Base-by-base conservation (phyloP, 1,139 yeast genomes). In the Nematodospora anomalae region DNA sequence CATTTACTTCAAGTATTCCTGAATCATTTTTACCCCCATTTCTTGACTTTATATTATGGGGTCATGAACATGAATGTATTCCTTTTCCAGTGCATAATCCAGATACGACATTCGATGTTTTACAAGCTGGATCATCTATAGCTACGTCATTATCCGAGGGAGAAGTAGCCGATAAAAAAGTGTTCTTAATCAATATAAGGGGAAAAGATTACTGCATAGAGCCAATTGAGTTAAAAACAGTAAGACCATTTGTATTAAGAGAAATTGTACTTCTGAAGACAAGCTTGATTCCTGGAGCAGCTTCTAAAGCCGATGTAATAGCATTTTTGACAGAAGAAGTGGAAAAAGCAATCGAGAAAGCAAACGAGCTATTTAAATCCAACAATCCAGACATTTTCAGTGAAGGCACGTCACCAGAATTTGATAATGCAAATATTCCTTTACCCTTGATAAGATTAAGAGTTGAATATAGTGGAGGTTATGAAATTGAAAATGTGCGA, bases 61-160 rank as follows among this genome's bases (percentile, higher is more conserved):
- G 98, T 7, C 99, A 92, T 58, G 99, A 92, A 55, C 99, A 92
- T 60, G 97, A 92, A 56, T 89, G 97, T 53, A 71, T 83, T 6
- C 87, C 92, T 1, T 79, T 76, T 44, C 81, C 96, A 0, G 71
- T 67, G 0, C 67, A 67, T 32, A 89, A 88, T 53, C 74, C 84
- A 0, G 75, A 75, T 15, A 80, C 79, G 18, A 83, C 81, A 1
- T 88, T 90, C 54, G 80, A 80, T 42, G 89, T 90, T 0, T 68
- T 94, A 30, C 96, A 90, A 56, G 95, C 96, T 0, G 99, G 99
- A 0, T 87, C 96, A 2, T 86, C 96, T 0, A 85, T 92, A 12
- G 97, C 96, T 0, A 92, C 99, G 0, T 83, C 96, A 10, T 66
- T 94, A 26, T 78, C 85, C 36, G 95, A 85, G 37, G 95, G 95